These are phyloP conservation scores for Auricularia sp. DNA, from an alignment of 768 basidiomycete species.

Conservation along the genomic window DNA sequence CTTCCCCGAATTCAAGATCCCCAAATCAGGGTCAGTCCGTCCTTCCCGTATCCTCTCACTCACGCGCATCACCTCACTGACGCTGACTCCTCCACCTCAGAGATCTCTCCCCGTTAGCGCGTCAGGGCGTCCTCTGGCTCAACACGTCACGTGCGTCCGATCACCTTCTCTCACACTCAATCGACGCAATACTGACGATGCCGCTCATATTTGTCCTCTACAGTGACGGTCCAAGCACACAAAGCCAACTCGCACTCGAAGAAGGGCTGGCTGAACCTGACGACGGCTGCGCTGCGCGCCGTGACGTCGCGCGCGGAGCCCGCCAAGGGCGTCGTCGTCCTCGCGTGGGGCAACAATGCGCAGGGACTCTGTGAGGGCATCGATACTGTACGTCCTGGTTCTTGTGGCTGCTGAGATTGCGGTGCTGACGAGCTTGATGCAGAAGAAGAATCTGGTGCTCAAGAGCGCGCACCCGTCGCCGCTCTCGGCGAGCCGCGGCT, in stretches of 20 bases:
- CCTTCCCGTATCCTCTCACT: not conserved
- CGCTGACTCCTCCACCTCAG: constrained; percentile 14
- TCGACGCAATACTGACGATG: no score
- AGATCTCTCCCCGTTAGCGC: constrained; percentile 73
- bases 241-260: constrained; percentile 73
- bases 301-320: constrained; percentile 41
- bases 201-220: no score
- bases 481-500: constrained; percentile 67
- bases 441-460: constrained; percentile 76
- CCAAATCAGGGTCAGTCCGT: constrained; percentile 7
- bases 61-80: not conserved
- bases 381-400: constrained; percentile 45
- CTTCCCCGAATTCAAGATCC: constrained; percentile 6
- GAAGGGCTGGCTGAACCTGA: constrained; percentile 88
- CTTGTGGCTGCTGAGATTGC: not conserved
- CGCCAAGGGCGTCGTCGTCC: constrained; percentile 59
- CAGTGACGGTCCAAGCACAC: constrained; percentile 67
- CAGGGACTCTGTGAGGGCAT: constrained; percentile 72
- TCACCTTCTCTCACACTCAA: not conserved
- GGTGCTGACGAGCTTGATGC: not conserved
- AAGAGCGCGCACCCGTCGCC: constrained; percentile 84
- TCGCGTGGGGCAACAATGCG: constrained; percentile 88
- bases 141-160: constrained; percentile 51
- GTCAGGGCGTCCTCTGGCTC: constrained; percentile 79
- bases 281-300: constrained; percentile 32